These are phyloP conservation scores for Taiwanofungus camphoratus DNA, from an alignment of 1,284 basidiomycete species.

Conservation along the genomic window DNA sequence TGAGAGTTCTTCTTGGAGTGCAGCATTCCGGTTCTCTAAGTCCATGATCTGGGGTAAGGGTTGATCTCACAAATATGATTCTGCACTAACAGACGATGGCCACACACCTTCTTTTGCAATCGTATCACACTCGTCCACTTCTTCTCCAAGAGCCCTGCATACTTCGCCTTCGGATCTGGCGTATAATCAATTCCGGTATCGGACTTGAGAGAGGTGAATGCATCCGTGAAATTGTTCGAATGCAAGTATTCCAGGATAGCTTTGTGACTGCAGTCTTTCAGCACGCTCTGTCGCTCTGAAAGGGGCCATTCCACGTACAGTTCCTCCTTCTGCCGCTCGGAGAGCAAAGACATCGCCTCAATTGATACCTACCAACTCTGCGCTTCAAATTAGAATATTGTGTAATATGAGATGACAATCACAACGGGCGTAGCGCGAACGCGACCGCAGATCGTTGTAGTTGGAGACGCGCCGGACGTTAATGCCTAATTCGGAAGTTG, in stretches of 20 bases:
- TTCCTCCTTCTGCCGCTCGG: slow-evolving; percentile 72
- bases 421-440: slow-evolving; percentile 4
- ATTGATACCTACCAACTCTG: neutral
- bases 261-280: slow-evolving; percentile 50
- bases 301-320: slow-evolving; percentile 45
- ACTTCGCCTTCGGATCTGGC: slow-evolving; percentile 50
- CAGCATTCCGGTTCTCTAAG: slow-evolving; percentile 59
- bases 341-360: slow-evolving; percentile 21
- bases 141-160: slow-evolving; percentile 70
- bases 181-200: slow-evolving; percentile 35
- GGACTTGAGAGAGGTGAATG: slow-evolving; percentile 56
- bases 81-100: neutral
- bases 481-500: no score
- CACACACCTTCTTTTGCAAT: slow-evolving; percentile 72
- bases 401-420: slow-evolving; percentile 7
- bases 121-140: slow-evolving; percentile 82
- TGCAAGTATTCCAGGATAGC: slow-evolving; percentile 79
- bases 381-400: slow-evolving; percentile 3
- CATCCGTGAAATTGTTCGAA: slow-evolving; percentile 51
- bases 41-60: slow-evolving; percentile 58
- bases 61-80: neutral
- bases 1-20: slow-evolving; percentile 47
- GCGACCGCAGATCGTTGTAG: no score
- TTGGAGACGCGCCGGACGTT: no score
- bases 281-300: slow-evolving; percentile 6